Percentiles rank a stretch among this genome's conserved stretches.
phyloP scores from a whole-genome alignment of 768 basidiomycete genomes.

The Lentinula aciculospora region DNA sequence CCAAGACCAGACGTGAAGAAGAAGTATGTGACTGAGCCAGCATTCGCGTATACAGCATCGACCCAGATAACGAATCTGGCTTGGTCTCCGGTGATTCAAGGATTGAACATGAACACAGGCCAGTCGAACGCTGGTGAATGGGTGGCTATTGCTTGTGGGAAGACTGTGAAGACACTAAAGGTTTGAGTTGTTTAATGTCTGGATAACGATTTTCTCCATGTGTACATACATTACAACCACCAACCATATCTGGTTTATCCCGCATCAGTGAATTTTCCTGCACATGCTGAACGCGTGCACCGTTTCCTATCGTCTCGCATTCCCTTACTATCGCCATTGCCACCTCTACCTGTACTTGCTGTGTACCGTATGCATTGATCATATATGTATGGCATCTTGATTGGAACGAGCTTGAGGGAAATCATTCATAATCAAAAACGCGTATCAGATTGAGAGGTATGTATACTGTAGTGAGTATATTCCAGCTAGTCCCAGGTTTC shows the following conservation, averaged over 20 bases:
- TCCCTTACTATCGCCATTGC: background rate
- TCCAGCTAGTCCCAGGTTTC: no score
- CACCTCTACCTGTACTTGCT: background rate
- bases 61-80: constrained; percentile 79
- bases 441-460: no score
- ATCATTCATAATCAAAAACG: background rate
- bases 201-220: background rate
- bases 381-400: background rate
- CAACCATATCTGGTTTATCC: constrained; percentile 1
- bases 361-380: background rate
- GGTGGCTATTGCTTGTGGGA: constrained; percentile 81
- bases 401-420: background rate
- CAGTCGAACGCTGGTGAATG: constrained; percentile 80
- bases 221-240: background rate
- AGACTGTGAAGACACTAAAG: constrained; percentile 75
- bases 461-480: no score
- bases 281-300: no score
- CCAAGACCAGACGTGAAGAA: constrained; percentile 80
- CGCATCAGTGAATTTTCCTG: no score
- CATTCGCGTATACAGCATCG: constrained; percentile 78
- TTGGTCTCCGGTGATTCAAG: constrained; percentile 84
- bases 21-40: constrained; percentile 65
- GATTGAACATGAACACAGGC: constrained; percentile 70
- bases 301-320: no score
- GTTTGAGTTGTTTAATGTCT: constrained; percentile 33